Conservation (phyloP, 2,329 filamentous ascomycete genomes). For the Hymenoscyphus infarciens region DNA sequence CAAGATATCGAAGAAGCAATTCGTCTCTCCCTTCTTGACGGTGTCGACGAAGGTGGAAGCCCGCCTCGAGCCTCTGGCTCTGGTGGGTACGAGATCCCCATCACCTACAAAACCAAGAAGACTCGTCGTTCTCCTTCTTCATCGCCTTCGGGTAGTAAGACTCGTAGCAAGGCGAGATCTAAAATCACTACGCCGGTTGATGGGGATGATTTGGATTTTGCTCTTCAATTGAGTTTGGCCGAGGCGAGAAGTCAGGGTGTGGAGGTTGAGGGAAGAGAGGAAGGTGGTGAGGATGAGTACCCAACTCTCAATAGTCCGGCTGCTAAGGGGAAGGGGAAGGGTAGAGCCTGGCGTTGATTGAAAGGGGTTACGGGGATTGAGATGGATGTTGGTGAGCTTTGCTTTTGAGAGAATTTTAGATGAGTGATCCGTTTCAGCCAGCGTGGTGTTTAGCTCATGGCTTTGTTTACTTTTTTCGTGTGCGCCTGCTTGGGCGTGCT, state of each 20-base stretch:
- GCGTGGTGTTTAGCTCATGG: not conserved
- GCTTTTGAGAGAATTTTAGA: not conserved
- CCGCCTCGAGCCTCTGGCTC: constrained; percentile 46
- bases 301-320: constrained; percentile 35
- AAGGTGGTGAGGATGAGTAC: constrained; percentile 36
- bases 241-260: constrained; percentile 44
- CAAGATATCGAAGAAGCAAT: constrained; percentile 63
- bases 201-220: constrained; percentile 55
- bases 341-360: constrained; percentile 17
- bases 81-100: constrained; percentile 49
- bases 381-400: not conserved
- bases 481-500: not conserved
- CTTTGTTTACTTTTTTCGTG: not conserved
- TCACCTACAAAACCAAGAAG: constrained; percentile 47
- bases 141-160: constrained; percentile 34
- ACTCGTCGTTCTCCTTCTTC: constrained; percentile 39
- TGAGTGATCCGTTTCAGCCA: not conserved
- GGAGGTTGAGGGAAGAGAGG: constrained; percentile 24
- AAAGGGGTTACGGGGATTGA: not conserved
- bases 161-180: constrained; percentile 14
- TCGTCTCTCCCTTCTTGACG: constrained; percentile 57
- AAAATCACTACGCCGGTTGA: constrained; percentile 26
- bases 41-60: constrained; percentile 45
- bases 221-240: constrained; percentile 56
- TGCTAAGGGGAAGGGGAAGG: constrained; percentile 43